Evolutionary conservation across 208 protist species (phyloP), one percentile per base, ranked within the genome.

Genomic region (Crithidia bombi): DNA sequence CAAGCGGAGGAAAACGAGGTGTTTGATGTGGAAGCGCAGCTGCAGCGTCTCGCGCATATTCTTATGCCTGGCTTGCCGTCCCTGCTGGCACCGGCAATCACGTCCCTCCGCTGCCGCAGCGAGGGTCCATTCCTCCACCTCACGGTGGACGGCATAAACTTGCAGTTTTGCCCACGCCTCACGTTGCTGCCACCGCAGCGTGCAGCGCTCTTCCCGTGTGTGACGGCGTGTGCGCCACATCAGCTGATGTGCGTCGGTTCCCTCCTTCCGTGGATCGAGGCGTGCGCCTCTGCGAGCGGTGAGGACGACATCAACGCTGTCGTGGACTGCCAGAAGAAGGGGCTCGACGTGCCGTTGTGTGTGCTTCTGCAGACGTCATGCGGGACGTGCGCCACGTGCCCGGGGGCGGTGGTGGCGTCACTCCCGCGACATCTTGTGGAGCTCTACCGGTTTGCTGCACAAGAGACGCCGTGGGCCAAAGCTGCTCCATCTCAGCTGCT

Each of bases 121-220:
- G 33, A 32, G 2, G 62, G 61, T 1, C 44, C 41, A 3, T 56
- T 67, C 17, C 50, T 88, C 21, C 68, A 56, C 49, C 39, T 79
- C 0, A 50, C 26, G 28, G 67, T 91, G 21, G 61, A 64, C 14
- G 86, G 86, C 19, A 17, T 15, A 12, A 81, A 84, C 49, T 47
- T 91, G 28, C 82, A 87, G 25, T 91, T 83, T 49, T 64, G 26
- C 14, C 79, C 86, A 25, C 70, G 65, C 3, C 25, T 91, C 7
- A 78, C 73, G 1, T 44, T 76, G 7, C 56, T 69, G 1, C 55
- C 64, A 41, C 52, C 47, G 33, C 39, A 57, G 21, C 49, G 33
- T 32, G 41, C 19, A 0, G 23, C 49, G 15, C 35, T 65, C 32
- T 66, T 59, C 43, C 52, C 70, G 46, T 28, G 21, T 10, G 39